A percentile compares a stretch with the other conserved stretches of the same genome.
Conservation (phyloP, 140 eudicot genomes). For the Bidens hawaiensis region DNA sequence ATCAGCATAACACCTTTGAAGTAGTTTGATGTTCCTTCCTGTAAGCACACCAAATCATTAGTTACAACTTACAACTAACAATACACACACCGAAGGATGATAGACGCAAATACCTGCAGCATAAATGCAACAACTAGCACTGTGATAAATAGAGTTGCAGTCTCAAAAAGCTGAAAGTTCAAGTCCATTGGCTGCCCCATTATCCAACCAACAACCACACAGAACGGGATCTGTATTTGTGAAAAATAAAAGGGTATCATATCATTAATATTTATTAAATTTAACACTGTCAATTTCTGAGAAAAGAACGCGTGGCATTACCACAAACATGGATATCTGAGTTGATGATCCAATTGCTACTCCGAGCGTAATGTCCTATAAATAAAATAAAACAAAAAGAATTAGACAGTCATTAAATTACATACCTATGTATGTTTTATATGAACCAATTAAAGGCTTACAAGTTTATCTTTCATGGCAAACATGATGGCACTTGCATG, state of each 20-base stretch:
- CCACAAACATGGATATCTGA: constrained; percentile 98
- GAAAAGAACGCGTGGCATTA: constrained; percentile 20
- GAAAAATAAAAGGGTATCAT: not conserved
- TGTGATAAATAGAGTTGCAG: constrained; percentile 39
- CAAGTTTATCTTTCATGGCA: constrained; percentile 91
- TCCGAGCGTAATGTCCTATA: constrained; percentile 89
- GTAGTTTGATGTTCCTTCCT: constrained; percentile 96
- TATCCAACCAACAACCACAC: constrained; percentile 44
- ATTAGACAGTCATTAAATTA: constrained; percentile 1
- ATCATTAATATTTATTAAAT: not conserved
- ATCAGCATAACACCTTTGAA: constrained; percentile 90
- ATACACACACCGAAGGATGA: not conserved
- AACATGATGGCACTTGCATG: constrained; percentile 99
- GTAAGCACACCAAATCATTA: constrained; percentile 18
- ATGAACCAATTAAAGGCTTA: constrained; percentile 15
- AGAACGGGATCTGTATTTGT: constrained; percentile 29
- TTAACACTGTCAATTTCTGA: not conserved
- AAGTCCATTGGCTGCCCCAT: constrained; percentile 43
- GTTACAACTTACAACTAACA: not conserved
- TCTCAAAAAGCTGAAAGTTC: constrained; percentile 42
- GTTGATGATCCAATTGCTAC: constrained; percentile 97
- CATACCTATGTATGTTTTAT: not conserved
- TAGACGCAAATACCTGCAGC: constrained; percentile 28
- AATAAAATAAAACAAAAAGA: not conserved
- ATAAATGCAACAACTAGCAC: constrained; percentile 39